Evolutionary conservation across 768 basidiomycete genomes (phyloP).

Genomic region (Kwoniella pini): DNA sequence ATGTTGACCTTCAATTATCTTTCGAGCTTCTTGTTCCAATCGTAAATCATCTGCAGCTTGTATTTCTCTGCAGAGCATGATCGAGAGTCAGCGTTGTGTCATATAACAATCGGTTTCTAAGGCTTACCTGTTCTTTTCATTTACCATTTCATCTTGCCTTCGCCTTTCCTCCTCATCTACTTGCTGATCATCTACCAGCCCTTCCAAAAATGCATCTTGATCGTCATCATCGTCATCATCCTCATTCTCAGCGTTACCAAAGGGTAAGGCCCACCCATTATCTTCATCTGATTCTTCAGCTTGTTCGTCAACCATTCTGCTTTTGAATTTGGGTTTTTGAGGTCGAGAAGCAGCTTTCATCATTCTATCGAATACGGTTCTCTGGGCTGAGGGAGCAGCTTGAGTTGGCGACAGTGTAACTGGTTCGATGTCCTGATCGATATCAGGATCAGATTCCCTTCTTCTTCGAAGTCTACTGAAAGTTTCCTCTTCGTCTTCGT

Average conservation of each 20-base stretch:
- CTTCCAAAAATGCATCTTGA: slow-evolving; percentile 33
- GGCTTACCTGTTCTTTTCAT: slow-evolving; percentile 38
- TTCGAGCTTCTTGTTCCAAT: slow-evolving; percentile 32
- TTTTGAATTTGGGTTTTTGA: slow-evolving; percentile 10
- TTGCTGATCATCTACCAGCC: slow-evolving; percentile 41
- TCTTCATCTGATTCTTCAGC: slow-evolving; percentile 52
- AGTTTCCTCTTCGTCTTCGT: neutral
- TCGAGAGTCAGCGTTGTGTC: too few species aligned
- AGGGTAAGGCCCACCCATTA: slow-evolving; percentile 36
- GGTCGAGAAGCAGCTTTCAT: slow-evolving; percentile 24
- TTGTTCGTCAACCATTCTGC: slow-evolving; percentile 41
- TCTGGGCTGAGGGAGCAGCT: neutral
- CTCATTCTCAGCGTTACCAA: slow-evolving; percentile 31
- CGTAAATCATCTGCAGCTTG: slow-evolving; percentile 41
- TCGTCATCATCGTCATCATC: slow-evolving; percentile 46
- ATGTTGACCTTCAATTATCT: slow-evolving; percentile 41
- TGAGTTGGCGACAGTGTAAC: slow-evolving; percentile 13
- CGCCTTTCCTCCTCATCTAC: slow-evolving; percentile 35
- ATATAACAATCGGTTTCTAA: too few species aligned
- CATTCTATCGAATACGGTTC: slow-evolving; percentile 25
- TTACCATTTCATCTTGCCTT: slow-evolving; percentile 36
- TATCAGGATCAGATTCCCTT: slow-evolving; percentile 1
- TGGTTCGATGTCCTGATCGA: neutral
- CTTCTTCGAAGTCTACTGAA: slow-evolving; percentile 13
- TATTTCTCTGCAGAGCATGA: slow-evolving; percentile 45